phyloP scores from a whole-genome alignment of 306 rosid genomes.

The Prunus mira region DNA sequence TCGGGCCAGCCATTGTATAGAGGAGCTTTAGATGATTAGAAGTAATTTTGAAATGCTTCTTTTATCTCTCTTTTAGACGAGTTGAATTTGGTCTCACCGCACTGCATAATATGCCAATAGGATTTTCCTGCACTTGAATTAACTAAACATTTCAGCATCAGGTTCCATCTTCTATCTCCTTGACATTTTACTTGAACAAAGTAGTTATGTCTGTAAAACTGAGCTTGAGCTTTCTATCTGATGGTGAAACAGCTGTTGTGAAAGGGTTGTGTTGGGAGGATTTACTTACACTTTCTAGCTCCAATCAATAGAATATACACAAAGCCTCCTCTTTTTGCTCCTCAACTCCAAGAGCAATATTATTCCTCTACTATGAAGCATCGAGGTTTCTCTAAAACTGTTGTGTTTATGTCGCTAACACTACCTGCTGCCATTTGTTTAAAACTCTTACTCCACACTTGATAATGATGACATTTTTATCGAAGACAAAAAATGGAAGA shows the following conservation, averaged over 20 bases:
- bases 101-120: not conserved
- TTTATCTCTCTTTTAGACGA: not conserved
- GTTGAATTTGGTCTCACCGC: not conserved
- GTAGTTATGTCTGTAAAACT: not conserved
- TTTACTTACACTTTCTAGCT: not conserved
- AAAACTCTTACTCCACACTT: too few relatives aligned
- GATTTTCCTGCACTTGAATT: not conserved
- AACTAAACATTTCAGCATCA: not conserved
- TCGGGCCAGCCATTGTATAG: constrained; percentile 2
- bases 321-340: too few relatives aligned
- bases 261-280: too few relatives aligned
- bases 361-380: too few relatives aligned
- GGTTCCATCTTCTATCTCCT: not conserved
- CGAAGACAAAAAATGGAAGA: too few relatives aligned
- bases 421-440: too few relatives aligned
- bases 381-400: too few relatives aligned
- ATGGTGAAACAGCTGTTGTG: not conserved
- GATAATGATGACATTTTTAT: too few relatives aligned
- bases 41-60: constrained; percentile 15
- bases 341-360: too few relatives aligned
- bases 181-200: not conserved
- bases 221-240: not conserved
- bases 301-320: not conserved
- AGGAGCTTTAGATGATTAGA: constrained; percentile 12
- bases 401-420: too few relatives aligned